Conservation (phyloP, 2,329 filamentous ascomycete genomes). For the Colletotrichum simmondsii region DNA sequence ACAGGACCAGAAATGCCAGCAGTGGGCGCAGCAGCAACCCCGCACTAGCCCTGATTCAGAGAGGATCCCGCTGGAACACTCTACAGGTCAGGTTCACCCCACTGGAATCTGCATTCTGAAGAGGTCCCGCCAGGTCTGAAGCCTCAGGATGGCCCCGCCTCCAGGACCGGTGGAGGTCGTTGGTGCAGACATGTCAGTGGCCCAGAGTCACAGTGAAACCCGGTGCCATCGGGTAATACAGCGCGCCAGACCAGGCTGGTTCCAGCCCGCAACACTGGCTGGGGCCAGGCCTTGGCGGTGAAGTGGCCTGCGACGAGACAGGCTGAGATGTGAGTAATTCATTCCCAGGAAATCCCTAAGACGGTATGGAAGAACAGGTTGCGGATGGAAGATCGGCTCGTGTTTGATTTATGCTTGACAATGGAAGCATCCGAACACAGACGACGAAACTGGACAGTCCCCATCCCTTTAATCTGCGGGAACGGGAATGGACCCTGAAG, state of each 20-base stretch:
- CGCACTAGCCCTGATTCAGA: constrained; percentile 35
- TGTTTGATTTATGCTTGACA: constrained; percentile 32
- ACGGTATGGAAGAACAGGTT: not conserved
- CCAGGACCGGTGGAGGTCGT: not conserved
- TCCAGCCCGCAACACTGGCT: constrained; percentile 21
- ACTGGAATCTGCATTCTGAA: not conserved
- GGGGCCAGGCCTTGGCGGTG: constrained; percentile 27
- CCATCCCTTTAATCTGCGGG: constrained; percentile 22
- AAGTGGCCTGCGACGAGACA: not conserved
- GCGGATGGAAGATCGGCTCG: constrained; percentile 22
- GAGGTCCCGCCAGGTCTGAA: constrained; percentile 5
- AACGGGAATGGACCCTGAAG: constrained; percentile 21
- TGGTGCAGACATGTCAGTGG: constrained; percentile 28
- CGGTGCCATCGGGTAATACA: not conserved
- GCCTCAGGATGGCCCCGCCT: constrained; percentile 12
- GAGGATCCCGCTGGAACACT: not conserved
- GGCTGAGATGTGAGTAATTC: constrained; percentile 3
- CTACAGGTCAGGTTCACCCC: not conserved
- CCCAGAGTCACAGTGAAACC: constrained; percentile 23
- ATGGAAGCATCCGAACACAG: constrained; percentile 27
- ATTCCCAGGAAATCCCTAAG: not conserved
- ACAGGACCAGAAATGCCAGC: constrained; percentile 26
- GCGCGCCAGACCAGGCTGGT: constrained; percentile 8
- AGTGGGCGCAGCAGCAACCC: constrained; percentile 32
- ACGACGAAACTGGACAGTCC: constrained; percentile 18